Conservation (phyloP, 2,329 filamentous ascomycete genomes). For the Colletotrichum abscissum region DNA sequence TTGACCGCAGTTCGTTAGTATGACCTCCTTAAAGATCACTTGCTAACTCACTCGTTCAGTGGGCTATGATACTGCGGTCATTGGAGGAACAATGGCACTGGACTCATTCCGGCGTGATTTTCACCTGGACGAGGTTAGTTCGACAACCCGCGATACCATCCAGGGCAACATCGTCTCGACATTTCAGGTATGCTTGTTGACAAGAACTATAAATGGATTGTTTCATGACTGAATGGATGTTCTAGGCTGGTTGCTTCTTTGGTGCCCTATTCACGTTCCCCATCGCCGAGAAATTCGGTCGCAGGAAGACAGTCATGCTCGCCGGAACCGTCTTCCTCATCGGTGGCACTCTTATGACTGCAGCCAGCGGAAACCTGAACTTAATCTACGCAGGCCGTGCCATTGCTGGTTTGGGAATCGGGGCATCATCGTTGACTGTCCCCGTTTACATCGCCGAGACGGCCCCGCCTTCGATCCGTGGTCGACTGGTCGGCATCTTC, state of each 20-base stretch:
- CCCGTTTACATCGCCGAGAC: conserved; percentile 56
- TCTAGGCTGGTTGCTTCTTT: conserved; percentile 54
- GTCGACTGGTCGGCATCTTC: conserved; percentile 63
- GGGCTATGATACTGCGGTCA: conserved; percentile 52
- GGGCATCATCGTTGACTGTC: conserved; percentile 60
- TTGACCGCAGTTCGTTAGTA: background rate
- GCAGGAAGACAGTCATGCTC: conserved; percentile 57
- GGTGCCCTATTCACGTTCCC: conserved; percentile 55
- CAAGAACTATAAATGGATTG: rapidly evolving
- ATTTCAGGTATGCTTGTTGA: conserved; percentile 17
- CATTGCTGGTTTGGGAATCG: conserved; percentile 63
- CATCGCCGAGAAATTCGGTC: conserved; percentile 59
- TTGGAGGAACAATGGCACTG: conserved; percentile 52
- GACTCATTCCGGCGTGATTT: conserved; percentile 51
- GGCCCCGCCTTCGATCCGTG: conserved; percentile 61
- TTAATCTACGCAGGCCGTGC: conserved; percentile 61
- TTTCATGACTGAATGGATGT: conserved; percentile 40
- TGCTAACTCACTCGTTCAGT: conserved; percentile 38
- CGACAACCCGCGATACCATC: conserved; percentile 44
- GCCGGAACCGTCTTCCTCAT: conserved; percentile 54
- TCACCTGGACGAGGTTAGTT: conserved; percentile 41
- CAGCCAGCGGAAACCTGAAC: conserved; percentile 45
- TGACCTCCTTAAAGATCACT: background rate
- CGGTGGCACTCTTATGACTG: conserved; percentile 49
- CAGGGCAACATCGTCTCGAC: conserved; percentile 45